Base-by-base conservation (phyloP, 208 protist genomes). In the Leishmania amazonensis region DNA sequence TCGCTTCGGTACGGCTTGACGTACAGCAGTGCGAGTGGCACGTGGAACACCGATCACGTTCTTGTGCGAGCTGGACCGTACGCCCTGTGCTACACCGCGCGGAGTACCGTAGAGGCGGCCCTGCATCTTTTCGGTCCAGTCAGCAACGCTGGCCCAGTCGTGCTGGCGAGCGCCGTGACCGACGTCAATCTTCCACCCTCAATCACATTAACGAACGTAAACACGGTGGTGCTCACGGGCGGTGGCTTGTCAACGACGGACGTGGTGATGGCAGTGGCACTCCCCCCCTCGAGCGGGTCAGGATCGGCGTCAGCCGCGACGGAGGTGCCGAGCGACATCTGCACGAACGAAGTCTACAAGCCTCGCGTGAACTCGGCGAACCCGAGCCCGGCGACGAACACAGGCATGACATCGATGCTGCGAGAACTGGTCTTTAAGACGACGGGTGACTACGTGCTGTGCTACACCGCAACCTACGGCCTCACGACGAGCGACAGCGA, bases 361-460 rank as follows among this genome's bases (percentile, higher is more conserved):
- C 90, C 92, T 11, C 91, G 91, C 58, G 87, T 97, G 5, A 60
- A 42, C 21, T 79, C 79, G 15, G 78, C 64, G 47, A 84, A 65
- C 62, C 31, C 88, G 1, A 65, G 64, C 21, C 13, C 60, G 13
- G 84, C 78, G 40, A 79, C 80, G n/a, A 79, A 38, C 62, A 83
- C 76, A 8, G 84, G 80, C 13, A 80, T 83, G 53, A 89, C 58
- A n/a, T 35, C 76, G 31, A 90, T 94, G 58, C 68, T 78, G 58
- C 85, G 85, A 49, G 78, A 70, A 31, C 45, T 96, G 45, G 65
- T 80, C 42, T 96, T 96, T 79, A 80, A 45, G 13, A 40, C 57
- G 42, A 76, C 92, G 2, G 87, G 87, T 15, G 28, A 72, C n/a
- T 98, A 96, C 80, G 92, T 96, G 51, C 80, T 96, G 35, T 96